Base-by-base conservation (phyloP, 345 rosid genomes). In the Euphorbia peplus region DNA sequence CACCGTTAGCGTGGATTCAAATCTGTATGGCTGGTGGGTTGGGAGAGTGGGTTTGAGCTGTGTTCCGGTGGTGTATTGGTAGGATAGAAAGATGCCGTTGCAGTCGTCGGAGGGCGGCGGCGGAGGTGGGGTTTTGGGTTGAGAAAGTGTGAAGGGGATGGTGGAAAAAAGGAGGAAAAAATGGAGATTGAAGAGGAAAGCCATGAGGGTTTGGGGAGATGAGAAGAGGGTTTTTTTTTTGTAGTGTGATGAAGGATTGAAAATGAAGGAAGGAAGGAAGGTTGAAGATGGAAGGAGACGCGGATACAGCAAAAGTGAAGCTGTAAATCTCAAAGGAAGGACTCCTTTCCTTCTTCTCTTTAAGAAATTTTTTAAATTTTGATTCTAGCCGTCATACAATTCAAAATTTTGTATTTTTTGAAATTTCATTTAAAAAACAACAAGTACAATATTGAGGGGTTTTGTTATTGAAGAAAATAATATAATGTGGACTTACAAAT, bases 51-150 rank as follows among this genome's bases (percentile, higher is more conserved):
- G 99, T 25, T 80, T 78, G 12, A 95, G 78, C 78, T 79, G 63
- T 50, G 83, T 44, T 29, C 99, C 99, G 4, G 39, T 35, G 1
- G 42, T 51, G 76, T 85, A 86, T 8, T 78, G 59, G 75, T 91
- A 95, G 0, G 96, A 80, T 24, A 95, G 39, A 79, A 82, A 91
- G 1, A 95, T 69, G 26, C 93, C 99, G 70, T 86, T 87, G 79
- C 99, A 95, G 18, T 53, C 35, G 62, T 77, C 73, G 32, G 89
- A 66, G 13, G 87, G 83, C 4, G 88, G 82, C 0, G 97, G 46
- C 11, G 84, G 82, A 0, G 97, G 86, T 4, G 26, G 70, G 1
- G 69, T 39, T 5, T 60, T 26, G n/a, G 86, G 18, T 48, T 93
- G 95, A 35, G 88, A 76, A 58, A 75, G 53, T 24, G 84, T 30